A percentile compares a stretch with the other conserved stretches of the same genome.
Conservation (phyloP, 345 rosid species). For the Gossypium herbaceum region DNA sequence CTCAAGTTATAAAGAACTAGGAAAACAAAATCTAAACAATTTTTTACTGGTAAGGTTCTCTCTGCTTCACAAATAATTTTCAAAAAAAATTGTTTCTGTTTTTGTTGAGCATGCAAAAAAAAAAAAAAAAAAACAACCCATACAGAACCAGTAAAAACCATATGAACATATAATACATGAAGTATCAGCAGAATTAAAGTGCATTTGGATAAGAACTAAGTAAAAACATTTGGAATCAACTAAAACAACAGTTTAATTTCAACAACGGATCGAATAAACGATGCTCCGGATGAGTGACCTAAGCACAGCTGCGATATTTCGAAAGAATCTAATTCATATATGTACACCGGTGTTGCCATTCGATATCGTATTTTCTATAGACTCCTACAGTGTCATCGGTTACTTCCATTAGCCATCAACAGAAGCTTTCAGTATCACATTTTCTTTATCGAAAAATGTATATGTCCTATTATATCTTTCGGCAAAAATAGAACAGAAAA, state of each 20-base stretch:
- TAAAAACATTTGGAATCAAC: background rate
- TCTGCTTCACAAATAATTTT: too few species aligned
- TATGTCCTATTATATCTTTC: background rate
- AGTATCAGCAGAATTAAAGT: too few species aligned
- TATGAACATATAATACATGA: too few species aligned
- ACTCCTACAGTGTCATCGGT: background rate
- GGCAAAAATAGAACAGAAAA: conserved; percentile 18
- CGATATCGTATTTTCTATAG: conserved; percentile 20
- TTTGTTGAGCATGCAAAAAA: too few species aligned
- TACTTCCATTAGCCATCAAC: conserved; percentile 15
- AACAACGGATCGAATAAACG: background rate
- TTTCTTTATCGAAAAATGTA: conserved; percentile 14
- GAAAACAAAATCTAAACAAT: too few species aligned
- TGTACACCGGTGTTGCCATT: conserved; percentile 28
- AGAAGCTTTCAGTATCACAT: background rate
- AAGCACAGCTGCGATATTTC: background rate
- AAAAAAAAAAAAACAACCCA: too few species aligned
- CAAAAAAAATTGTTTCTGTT: too few species aligned
- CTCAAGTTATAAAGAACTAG: too few species aligned
- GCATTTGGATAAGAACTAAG: background rate
- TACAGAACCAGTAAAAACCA: too few species aligned
- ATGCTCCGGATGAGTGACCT: background rate
- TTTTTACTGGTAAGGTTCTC: too few species aligned
- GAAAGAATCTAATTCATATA: background rate
- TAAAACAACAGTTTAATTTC: background rate